phyloP scores from a whole-genome alignment of 2,329 filamentous ascomycete genomes.

The Blastomyces gilchristii region DNA sequence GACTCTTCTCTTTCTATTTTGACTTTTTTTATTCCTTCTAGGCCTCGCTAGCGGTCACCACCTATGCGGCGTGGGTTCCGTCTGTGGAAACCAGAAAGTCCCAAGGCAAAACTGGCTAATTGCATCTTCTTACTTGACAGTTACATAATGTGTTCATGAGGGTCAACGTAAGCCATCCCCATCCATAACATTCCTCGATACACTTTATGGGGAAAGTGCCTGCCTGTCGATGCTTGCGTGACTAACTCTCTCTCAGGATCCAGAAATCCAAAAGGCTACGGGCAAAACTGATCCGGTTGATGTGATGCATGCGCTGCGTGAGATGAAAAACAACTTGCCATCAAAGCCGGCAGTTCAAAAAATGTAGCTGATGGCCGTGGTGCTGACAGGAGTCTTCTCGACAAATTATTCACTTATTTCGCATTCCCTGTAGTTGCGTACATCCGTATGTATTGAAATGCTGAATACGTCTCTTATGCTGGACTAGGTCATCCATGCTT shows the following conservation, averaged over 20 bases:
- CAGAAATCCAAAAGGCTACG: slow-evolving; percentile 71
- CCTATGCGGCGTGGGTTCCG: background rate
- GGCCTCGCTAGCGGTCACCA: background rate
- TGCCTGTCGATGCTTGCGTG: background rate
- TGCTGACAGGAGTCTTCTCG: background rate
- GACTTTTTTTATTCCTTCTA: slow-evolving; percentile 1
- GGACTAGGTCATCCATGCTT: background rate
- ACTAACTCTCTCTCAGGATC: slow-evolving; percentile 47
- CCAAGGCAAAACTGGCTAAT: slow-evolving; percentile 5
- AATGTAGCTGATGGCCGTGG: background rate
- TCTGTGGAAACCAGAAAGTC: slow-evolving; percentile 6
- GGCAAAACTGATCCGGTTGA: slow-evolving; percentile 69
- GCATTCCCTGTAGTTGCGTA: background rate
- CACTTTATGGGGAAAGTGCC: background rate
- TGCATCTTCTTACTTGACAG: slow-evolving; percentile 33
- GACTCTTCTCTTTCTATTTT: slow-evolving; percentile 5
- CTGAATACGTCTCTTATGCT: background rate
- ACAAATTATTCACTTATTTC: background rate
- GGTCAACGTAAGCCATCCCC: slow-evolving; percentile 50
- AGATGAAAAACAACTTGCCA: slow-evolving; percentile 59
- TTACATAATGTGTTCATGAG: slow-evolving; percentile 96
- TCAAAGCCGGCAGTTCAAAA: background rate
- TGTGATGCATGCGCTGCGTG: slow-evolving; percentile 75
- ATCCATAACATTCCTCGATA: background rate
- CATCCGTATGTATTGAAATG: background rate